These are phyloP conservation scores for Kodamaea nitidulidarum DNA, from an alignment of 805 yeast genomes.

Conservation along the genomic window DNA sequence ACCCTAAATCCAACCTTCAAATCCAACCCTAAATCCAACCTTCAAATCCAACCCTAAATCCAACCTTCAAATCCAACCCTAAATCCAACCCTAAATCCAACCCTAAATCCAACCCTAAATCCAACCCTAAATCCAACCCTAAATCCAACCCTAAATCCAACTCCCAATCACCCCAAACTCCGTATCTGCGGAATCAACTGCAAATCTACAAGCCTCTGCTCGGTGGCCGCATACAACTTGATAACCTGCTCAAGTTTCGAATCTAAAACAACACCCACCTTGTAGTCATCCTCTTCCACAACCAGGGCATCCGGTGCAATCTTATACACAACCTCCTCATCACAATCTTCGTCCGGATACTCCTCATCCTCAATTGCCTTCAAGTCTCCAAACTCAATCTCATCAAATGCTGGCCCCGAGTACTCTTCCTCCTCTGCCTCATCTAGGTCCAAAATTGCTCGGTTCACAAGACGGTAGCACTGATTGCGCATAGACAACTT, in stretches of 20 bases:
- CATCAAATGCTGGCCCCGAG: slow-evolving; percentile 19
- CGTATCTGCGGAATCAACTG: slow-evolving; percentile 24
- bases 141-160: too few relatives aligned
- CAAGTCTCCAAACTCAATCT: slow-evolving; percentile 14
- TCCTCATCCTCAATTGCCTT: slow-evolving; percentile 5
- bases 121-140: too few relatives aligned
- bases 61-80: too few relatives aligned
- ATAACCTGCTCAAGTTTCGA: slow-evolving; percentile 50
- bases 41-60: too few relatives aligned
- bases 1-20: too few relatives aligned
- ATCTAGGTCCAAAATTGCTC: slow-evolving; percentile 48
- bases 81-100: too few relatives aligned
- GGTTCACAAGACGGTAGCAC: slow-evolving; percentile 69
- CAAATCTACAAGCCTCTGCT: slow-evolving; percentile 44
- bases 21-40: too few relatives aligned
- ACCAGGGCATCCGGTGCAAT: slow-evolving; percentile 6
- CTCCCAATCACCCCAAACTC: too few relatives aligned
- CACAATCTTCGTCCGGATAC: slow-evolving; percentile 4
- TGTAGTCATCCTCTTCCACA: slow-evolving; percentile 9
- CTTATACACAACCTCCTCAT: slow-evolving; percentile 4
- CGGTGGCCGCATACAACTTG: slow-evolving; percentile 64
- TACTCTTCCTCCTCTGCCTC: slow-evolving; percentile 13
- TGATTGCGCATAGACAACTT: slow-evolving; percentile 58
- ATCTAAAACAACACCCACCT: slow-evolving; percentile 22
- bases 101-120: too few relatives aligned